Evolutionary conservation across 2,329 filamentous ascomycete species (phyloP).

Genomic region (Penicillium sp.): DNA sequence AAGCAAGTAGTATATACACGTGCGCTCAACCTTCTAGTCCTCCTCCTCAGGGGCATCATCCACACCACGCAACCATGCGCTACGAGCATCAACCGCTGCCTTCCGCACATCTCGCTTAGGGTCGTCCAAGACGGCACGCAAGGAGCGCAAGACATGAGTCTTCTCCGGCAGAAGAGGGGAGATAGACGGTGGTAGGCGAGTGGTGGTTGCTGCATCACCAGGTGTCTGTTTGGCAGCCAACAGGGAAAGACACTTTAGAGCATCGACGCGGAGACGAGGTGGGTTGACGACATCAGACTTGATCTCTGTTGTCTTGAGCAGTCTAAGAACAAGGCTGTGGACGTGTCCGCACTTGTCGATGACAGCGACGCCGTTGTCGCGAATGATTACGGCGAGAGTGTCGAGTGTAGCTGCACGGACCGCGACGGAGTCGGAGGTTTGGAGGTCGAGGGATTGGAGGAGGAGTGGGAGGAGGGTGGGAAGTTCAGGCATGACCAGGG

Average conservation of each 20-base stretch:
- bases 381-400: constrained; percentile 60
- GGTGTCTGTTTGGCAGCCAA: constrained; percentile 35
- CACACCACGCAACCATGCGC: constrained; percentile 59
- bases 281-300: constrained; percentile 26
- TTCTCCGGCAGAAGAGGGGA: constrained; percentile 59
- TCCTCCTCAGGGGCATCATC: constrained; percentile 63
- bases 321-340: constrained; percentile 57
- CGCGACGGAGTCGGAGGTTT: constrained; percentile 46
- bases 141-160: constrained; percentile 57
- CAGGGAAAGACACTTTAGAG: constrained; percentile 42
- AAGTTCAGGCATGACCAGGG: constrained; percentile 62
- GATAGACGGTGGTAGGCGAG: constrained; percentile 31
- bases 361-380: constrained; percentile 56
- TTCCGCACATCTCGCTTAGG: constrained; percentile 63
- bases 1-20: background rate
- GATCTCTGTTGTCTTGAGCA: constrained; percentile 51
- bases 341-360: constrained; percentile 58
- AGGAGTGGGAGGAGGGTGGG: constrained; percentile 61
- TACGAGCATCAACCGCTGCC: constrained; percentile 63
- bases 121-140: constrained; percentile 62
- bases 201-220: constrained; percentile 23
- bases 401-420: constrained; percentile 64
- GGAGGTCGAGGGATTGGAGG: constrained; percentile 63
- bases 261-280: constrained; percentile 36
- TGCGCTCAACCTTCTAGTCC: constrained; percentile 37